Evolutionary conservation across 108 stramenopile species (phyloP).

Genomic region (Ochromonas danica): DNA sequence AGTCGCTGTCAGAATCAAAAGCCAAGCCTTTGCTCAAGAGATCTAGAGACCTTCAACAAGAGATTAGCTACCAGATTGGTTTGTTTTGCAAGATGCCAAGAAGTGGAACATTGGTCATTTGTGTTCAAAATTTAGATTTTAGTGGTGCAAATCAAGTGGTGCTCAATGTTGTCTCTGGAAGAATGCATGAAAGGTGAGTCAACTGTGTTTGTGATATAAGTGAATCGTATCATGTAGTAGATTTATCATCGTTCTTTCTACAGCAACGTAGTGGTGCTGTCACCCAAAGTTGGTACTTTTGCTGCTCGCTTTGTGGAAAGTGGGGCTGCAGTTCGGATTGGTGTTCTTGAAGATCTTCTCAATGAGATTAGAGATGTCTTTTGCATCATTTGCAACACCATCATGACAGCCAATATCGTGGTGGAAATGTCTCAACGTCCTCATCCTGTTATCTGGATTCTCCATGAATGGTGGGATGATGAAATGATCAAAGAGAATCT

Average conservation of each 20-base stretch:
- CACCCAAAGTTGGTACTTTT: slow-evolving; percentile 24
- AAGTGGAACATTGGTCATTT: slow-evolving; percentile 20
- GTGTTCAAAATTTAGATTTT: slow-evolving; percentile 27
- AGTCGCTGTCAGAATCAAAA: too few species aligned
- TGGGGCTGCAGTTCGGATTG: slow-evolving; percentile 5
- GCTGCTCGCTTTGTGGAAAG: slow-evolving; percentile 22
- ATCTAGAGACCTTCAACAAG: too few species aligned
- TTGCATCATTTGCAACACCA: slow-evolving; percentile 28
- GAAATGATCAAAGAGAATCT: slow-evolving; percentile 25
- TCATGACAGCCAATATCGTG: slow-evolving; percentile 20
- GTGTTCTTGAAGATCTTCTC: background rate
- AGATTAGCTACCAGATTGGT: too few species aligned
- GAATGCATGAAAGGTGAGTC: slow-evolving; percentile 23
- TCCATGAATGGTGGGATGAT: slow-evolving; percentile 31
- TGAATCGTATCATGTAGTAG: background rate
- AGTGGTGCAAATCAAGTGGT: slow-evolving; percentile 20
- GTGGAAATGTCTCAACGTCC: slow-evolving; percentile 19
- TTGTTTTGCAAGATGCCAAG: too few species aligned
- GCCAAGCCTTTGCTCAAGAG: too few species aligned
- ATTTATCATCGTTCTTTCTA: background rate
- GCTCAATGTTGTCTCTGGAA: slow-evolving; percentile 6
- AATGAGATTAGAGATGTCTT: slow-evolving; percentile 2
- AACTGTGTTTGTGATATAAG: background rate
- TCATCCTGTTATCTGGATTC: slow-evolving; percentile 14
- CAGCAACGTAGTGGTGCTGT: slow-evolving; percentile 5